These are phyloP conservation scores for Furcasterigmium furcatum DNA, from an alignment of 2,329 filamentous ascomycete genomes.

Conservation along the genomic window DNA sequence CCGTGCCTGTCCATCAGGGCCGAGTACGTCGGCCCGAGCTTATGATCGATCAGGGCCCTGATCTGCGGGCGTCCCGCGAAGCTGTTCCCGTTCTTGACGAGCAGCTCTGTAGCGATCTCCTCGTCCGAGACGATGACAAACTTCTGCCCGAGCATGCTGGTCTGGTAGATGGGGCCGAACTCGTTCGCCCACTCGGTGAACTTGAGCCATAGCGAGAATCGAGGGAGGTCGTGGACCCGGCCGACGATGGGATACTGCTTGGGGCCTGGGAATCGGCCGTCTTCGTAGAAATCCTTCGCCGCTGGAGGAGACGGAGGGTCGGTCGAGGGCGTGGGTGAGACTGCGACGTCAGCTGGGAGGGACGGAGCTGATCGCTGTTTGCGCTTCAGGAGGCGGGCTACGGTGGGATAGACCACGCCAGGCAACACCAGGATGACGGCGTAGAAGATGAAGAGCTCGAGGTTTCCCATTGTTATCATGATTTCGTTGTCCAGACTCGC, in stretches of 20 bases:
- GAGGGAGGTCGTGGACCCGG: slow-evolving; percentile 44
- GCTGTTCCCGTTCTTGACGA: slow-evolving; percentile 46
- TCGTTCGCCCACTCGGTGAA: slow-evolving; percentile 44
- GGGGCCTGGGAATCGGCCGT: slow-evolving; percentile 38
- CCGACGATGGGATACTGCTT: slow-evolving; percentile 44
- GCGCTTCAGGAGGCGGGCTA: slow-evolving; percentile 27
- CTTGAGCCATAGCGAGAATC: slow-evolving; percentile 45
- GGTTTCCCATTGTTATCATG: slow-evolving; percentile 36
- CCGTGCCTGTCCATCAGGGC: slow-evolving; percentile 48
- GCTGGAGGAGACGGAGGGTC: neutral
- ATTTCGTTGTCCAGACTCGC: too few species aligned
- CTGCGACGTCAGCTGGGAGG: too few species aligned
- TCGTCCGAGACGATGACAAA: slow-evolving; percentile 45
- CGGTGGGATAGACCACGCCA: slow-evolving; percentile 35
- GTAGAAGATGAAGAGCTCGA: slow-evolving; percentile 37
- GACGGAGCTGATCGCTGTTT: too few species aligned
- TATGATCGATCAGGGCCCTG: slow-evolving; percentile 44
- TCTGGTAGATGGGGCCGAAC: slow-evolving; percentile 41
- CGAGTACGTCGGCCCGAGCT: slow-evolving; percentile 43
- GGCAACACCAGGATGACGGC: slow-evolving; percentile 35
- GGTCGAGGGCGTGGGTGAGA: too few species aligned
- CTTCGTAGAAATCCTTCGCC: neutral
- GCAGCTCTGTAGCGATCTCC: slow-evolving; percentile 43
- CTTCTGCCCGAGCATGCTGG: slow-evolving; percentile 31
- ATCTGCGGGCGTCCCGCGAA: slow-evolving; percentile 49